A percentile compares a stretch with the other conserved stretches of the same genome.
phyloP scores from a whole-genome alignment of 2,329 filamentous ascomycete species.

The Fusarium coffeatum region DNA sequence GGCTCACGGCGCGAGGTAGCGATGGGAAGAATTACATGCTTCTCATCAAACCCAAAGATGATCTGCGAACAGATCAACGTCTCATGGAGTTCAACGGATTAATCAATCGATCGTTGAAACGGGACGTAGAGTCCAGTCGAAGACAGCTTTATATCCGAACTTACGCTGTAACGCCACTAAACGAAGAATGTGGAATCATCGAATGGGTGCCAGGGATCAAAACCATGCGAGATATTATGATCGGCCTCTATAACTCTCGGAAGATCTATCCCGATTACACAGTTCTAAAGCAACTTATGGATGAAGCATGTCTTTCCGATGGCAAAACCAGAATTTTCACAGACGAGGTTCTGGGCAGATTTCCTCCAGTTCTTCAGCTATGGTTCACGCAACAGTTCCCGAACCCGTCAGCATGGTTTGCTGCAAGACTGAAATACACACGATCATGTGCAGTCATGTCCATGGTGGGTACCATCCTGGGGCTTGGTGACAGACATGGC shows the following conservation, averaged over 20 bases:
- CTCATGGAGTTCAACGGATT: constrained; percentile 99
- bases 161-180: constrained; percentile 95
- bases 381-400: constrained; percentile 98
- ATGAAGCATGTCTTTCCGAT: constrained; percentile 67
- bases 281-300: constrained; percentile 72
- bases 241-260: constrained; percentile 80
- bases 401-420: constrained; percentile 92
- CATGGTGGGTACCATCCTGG: constrained; percentile 97
- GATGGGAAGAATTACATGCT: constrained; percentile 91
- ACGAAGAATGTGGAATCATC: constrained; percentile 97
- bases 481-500: constrained; percentile 92
- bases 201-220: constrained; percentile 99
- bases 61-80: constrained; percentile 95
- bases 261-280: constrained; percentile 77
- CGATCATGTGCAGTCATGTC: constrained; percentile 98
- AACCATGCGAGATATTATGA: constrained; percentile 89
- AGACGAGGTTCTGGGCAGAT: constrained; percentile 70
- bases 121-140: constrained; percentile 89
- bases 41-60: constrained; percentile 97
- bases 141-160: constrained; percentile 95
- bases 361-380: constrained; percentile 85
- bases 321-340: constrained; percentile 78
- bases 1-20: constrained; percentile 86
- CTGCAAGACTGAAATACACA: constrained; percentile 87
- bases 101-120: constrained; percentile 94